Evolutionary conservation across 495 filamentous ascomycete genomes (phyloP).

Genomic region (Margaritispora aquatica): DNA sequence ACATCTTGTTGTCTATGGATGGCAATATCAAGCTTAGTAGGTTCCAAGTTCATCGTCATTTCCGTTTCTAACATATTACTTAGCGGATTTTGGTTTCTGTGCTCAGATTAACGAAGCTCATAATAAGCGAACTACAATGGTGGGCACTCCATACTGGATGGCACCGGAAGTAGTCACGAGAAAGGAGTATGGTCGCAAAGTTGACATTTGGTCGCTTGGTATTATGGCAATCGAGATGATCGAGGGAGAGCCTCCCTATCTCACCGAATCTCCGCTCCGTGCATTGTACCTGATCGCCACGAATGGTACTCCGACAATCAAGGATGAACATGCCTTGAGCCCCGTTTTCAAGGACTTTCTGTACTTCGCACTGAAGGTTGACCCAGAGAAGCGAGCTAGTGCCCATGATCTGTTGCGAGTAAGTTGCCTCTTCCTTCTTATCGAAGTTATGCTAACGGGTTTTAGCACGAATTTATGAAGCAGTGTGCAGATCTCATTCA

Average conservation of each 20-base stretch:
- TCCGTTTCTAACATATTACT: neutral
- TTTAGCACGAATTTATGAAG: conserved; percentile 91
- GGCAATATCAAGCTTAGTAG: conserved; percentile 96
- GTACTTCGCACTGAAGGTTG: conserved; percentile 85
- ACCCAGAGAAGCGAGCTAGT: conserved; percentile 91
- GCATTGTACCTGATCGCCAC: conserved; percentile 96
- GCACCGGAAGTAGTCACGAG: conserved; percentile 94
- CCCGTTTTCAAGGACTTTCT: conserved; percentile 84
- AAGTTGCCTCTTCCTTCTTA: conserved; percentile 28
- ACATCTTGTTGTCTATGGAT: conserved; percentile 89
- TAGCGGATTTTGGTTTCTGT: conserved; percentile 98
- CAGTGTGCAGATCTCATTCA: conserved; percentile 57
- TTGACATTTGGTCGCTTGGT: conserved; percentile 96
- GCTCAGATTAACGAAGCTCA: conserved; percentile 97
- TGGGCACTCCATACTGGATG: conserved; percentile 99
- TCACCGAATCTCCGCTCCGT: conserved; percentile 89
- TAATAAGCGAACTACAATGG: conserved; percentile 97
- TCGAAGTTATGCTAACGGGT: conserved; percentile 18
- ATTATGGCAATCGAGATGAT: conserved; percentile 99
- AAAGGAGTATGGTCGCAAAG: conserved; percentile 97
- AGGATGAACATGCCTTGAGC: conserved; percentile 80
- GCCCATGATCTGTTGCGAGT: conserved; percentile 90
- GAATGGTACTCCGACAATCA: conserved; percentile 91
- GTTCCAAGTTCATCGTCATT: conserved; percentile 29
- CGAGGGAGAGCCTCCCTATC: conserved; percentile 93